Base-by-base conservation (phyloP, 108 stramenopile genomes). In the Nannochloropsis oceanica region DNA sequence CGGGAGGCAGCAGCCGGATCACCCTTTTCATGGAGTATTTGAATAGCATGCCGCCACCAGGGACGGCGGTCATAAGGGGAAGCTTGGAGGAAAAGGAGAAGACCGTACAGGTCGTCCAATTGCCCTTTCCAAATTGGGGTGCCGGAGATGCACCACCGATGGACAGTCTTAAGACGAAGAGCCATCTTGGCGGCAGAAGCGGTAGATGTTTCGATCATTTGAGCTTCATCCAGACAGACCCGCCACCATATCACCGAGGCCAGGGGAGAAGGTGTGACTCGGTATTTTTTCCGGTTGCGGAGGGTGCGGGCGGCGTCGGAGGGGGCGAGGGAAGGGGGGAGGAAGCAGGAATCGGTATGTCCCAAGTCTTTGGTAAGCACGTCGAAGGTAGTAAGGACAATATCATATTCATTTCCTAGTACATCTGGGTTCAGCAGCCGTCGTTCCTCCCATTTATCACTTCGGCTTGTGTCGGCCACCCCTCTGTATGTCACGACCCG, bases 121-220 rank as follows among this genome's bases (percentile, higher is more conserved):
- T 81, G 81, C 59, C 88, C 88, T 26, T 85, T 82, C 27, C 88
- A 84, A 0, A 88, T 73, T 2, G 88, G 88, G 2, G 88, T 88
- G 12, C 88, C 88, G 22, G 84, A 82, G 2, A 88, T 84, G 44
- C 84, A 85, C 88, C 88, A 88, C 82, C 87, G 84, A 50, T 12
- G 26, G 22, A 26, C 26, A 8, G 27, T 34, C 26, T 34, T 27
- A 8, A 81, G 18, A 81, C 27, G 73, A 20, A 87, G 86, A 44
- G 86, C 83, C 86, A 87, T 87, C 59, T 83, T 87, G 20, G 86
- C 86, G 26, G 80, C 80, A 27, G 80, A 22, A 8, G 25, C 80
- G 22, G 80, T 13, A 10, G 26, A 81, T 3, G 80, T 25, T 27
- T 25, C 87, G 14, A 84, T 84, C 87, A 84, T 84, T 42, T 88